These are phyloP conservation scores for Chaetomiaceae sp. DNA, from an alignment of 2,329 filamentous ascomycete genomes.

Conservation along the genomic window DNA sequence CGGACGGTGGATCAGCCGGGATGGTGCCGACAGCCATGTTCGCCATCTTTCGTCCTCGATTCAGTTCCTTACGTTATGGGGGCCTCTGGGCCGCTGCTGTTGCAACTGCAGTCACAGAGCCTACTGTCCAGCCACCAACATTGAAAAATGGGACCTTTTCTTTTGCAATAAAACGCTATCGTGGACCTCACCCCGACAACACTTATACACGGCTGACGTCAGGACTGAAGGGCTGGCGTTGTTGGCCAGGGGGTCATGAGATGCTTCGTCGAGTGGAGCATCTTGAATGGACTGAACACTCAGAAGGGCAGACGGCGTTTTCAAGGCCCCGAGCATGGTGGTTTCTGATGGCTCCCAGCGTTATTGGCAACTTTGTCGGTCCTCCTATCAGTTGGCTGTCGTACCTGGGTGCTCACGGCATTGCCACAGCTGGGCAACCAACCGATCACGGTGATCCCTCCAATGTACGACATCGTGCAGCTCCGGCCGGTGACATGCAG, in stretches of 20 bases:
- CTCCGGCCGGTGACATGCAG: slow-evolving; percentile 1
- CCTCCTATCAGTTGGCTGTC: slow-evolving; percentile 1
- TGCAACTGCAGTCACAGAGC: neutral
- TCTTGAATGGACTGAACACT: too few relatives aligned
- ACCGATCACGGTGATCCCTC: slow-evolving; percentile 13
- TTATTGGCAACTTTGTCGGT: neutral
- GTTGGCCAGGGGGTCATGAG: too few relatives aligned
- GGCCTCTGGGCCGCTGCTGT: neutral
- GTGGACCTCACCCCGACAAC: too few relatives aligned
- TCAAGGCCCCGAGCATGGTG: neutral
- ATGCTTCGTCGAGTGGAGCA: too few relatives aligned
- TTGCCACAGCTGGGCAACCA: slow-evolving; percentile 6
- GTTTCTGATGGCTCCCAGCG: neutral
- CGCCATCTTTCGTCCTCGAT: too few relatives aligned
- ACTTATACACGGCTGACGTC: too few relatives aligned
- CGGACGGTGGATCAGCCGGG: too few relatives aligned
- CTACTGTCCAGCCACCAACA: neutral
- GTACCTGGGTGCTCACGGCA: slow-evolving; percentile 6
- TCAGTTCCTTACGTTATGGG: neutral
- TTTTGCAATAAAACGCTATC: too few relatives aligned
- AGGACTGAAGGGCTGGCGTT: too few relatives aligned
- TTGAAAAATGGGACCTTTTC: neutral
- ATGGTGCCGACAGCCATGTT: too few relatives aligned
- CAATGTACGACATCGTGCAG: slow-evolving; percentile 18
- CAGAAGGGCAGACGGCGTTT: too few relatives aligned